These are phyloP conservation scores for Bidens hawaiensis DNA, from an alignment of 140 eudicot genomes.

Conservation along the genomic window DNA sequence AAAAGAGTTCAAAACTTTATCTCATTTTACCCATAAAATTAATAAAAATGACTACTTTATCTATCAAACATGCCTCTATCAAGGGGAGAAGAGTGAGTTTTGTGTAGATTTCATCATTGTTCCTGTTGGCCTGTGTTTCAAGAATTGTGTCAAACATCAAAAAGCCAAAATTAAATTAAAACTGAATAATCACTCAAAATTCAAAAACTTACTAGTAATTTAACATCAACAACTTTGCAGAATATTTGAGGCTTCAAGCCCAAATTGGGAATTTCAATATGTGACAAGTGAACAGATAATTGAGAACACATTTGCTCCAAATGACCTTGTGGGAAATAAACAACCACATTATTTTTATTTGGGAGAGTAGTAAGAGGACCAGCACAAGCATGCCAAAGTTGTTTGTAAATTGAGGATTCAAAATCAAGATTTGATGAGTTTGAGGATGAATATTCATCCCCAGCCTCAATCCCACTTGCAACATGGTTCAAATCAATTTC, in stretches of 20 bases:
- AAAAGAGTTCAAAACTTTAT: neutral
- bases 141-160: constrained; percentile 14
- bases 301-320: constrained; percentile 59
- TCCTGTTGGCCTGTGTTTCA: constrained; percentile 72
- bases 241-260: constrained; percentile 79
- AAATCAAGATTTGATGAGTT: constrained; percentile 11
- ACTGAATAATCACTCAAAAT: no score
- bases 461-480: constrained; percentile 30
- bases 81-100: constrained; percentile 65
- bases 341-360: constrained; percentile 76
- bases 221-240: constrained; percentile 73
- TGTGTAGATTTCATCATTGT: constrained; percentile 84
- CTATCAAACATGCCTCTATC: constrained; percentile 82
- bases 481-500: constrained; percentile 93
- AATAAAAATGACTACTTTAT: constrained; percentile 1
- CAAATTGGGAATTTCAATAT: constrained; percentile 51
- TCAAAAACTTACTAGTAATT: constrained; percentile 56
- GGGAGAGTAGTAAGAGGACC: constrained; percentile 77
- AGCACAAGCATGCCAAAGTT: constrained; percentile 98
- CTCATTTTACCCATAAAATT: neutral
- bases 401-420: constrained; percentile 37
- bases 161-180: neutral
- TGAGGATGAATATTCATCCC: constrained; percentile 32
- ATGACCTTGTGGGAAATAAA: constrained; percentile 84
- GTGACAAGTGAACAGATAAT: constrained; percentile 33